These are phyloP conservation scores for Lactarius evosmus DNA, from an alignment of 768 basidiomycete genomes.

Conservation along the genomic window DNA sequence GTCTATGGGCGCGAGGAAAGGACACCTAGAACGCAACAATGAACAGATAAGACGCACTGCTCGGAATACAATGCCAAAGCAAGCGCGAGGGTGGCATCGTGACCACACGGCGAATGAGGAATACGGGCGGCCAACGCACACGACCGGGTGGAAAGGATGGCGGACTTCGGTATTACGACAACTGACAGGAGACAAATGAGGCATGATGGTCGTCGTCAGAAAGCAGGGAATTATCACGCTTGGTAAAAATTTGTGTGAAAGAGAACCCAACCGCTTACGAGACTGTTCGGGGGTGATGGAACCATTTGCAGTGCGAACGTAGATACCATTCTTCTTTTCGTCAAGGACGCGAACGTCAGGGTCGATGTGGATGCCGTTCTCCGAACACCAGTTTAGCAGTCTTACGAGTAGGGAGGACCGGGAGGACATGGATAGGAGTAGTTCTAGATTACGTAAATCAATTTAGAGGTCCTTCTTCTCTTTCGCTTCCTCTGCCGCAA, in stretches of 20 bases:
- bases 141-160: conserved; percentile 29
- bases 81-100: conserved; percentile 30
- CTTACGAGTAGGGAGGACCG: conserved; percentile 10
- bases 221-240: conserved; percentile 15
- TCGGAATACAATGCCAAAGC: conserved; percentile 31
- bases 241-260: conserved; percentile 4
- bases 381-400: conserved; percentile 29
- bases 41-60: conserved; percentile 23
- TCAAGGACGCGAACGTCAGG: conserved; percentile 25
- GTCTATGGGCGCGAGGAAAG: conserved; percentile 19
- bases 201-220: conserved; percentile 1
- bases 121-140: conserved; percentile 29
- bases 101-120: conserved; percentile 27
- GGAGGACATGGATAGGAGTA: conserved; percentile 16
- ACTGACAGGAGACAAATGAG: conserved; percentile 21
- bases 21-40: conserved; percentile 6
- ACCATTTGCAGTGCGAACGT: conserved; percentile 12
- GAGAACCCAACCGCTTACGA: conserved; percentile 16
- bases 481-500: conserved; percentile 24
- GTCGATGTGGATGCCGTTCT: conserved; percentile 28
- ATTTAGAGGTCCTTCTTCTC: conserved; percentile 23
- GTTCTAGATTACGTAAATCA: conserved; percentile 16
- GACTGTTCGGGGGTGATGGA: conserved; percentile 17
- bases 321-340: conserved; percentile 17
- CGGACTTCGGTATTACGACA: conserved; percentile 31